A percentile compares a stretch with the other conserved stretches of the same genome.
These are phyloP conservation scores for Infundibulicybe gibba DNA, from an alignment of 768 basidiomycete genomes.

Conservation along the genomic window DNA sequence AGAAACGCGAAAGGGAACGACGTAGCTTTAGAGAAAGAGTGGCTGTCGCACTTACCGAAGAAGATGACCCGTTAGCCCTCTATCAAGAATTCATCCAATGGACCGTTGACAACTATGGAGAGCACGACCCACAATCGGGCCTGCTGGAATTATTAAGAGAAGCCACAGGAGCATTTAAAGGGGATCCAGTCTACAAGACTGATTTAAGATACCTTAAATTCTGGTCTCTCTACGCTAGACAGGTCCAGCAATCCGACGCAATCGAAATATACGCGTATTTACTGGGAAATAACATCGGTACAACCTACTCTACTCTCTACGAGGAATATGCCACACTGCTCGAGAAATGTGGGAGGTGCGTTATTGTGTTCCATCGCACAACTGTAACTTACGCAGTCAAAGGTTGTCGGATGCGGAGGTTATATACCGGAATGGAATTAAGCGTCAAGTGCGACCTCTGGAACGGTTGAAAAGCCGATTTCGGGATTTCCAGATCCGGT, in stretches of 20 bases:
- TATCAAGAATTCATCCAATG: conserved; percentile 89
- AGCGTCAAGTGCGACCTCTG: conserved; percentile 74
- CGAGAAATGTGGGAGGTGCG: conserved; percentile 76
- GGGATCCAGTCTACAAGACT: conserved; percentile 79
- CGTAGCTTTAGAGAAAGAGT: conserved; percentile 36
- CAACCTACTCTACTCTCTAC: conserved; percentile 75
- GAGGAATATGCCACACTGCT: conserved; percentile 86
- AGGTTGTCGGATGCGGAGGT: conserved; percentile 79
- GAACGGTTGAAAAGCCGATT: conserved; percentile 83
- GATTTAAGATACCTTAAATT: conserved; percentile 90
- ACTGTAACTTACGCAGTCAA: not conserved
- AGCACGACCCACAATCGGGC: conserved; percentile 65
- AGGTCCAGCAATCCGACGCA: conserved; percentile 67
- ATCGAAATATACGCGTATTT: conserved; percentile 74
- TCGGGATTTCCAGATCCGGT: conserved; percentile 69
- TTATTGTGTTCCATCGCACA: conserved; percentile 10
- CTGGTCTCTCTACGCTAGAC: conserved; percentile 85
- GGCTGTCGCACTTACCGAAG: conserved; percentile 56
- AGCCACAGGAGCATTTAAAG: conserved; percentile 75
- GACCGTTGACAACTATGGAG: conserved; percentile 78
- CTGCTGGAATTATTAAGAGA: conserved; percentile 81
- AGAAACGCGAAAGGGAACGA: conserved; percentile 26
- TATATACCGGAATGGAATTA: conserved; percentile 80
- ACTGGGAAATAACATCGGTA: conserved; percentile 71
- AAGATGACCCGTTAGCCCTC: conserved; percentile 83